Evolutionary conservation across 2,329 filamentous ascomycete species (phyloP), one percentile per base, ranked within the genome.

Genomic region (Scedosporium dehoogii): DNA sequence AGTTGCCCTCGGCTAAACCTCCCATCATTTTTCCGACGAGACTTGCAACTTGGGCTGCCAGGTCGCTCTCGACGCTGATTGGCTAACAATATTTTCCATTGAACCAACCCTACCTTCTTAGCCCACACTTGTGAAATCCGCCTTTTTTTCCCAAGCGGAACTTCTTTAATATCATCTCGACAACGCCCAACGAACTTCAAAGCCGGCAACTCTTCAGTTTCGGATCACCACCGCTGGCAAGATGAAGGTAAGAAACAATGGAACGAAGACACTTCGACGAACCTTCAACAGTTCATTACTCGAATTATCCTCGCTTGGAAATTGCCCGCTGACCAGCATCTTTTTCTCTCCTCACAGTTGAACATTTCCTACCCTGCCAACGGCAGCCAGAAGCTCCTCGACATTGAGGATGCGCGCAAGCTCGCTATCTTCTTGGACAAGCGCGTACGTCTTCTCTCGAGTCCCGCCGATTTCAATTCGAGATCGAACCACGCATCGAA

Each of bases 381-480:
- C 84, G 94, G 94, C 88, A 94, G 92, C 77, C 94, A 99, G 82
- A 99, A 99, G 87, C 86, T 99, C 78, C 88, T 99, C 84, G 96
- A 99, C 73, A 83, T 99, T 74, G 94, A 99, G 77, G 96, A 99
- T 90, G 96, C 99, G 83, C 92, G 92, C 83, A 97, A 96, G 87
- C 87, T 97, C 79, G 90, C 91, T 79, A 86, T 94, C 83, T 97
- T 97, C 88, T 92, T 96, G 89, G 94, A 97, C 81, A 92, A 92
- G 86, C 90, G 91, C 81, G 89, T 89, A 87, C 77, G 85, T 85
- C 69, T 27, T 18, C 41, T 18, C 18, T 21, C 58, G 58, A 59
- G 5, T 16, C 21, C n/a, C 21, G 29, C 12, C 12, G 25, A 14
- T 16, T 33, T 51, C 53, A 27, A 44, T 38, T 38, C 42, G 46